These are phyloP conservation scores for Endothia cerciana DNA, from an alignment of 2,329 filamentous ascomycete genomes.

Conservation along the genomic window DNA sequence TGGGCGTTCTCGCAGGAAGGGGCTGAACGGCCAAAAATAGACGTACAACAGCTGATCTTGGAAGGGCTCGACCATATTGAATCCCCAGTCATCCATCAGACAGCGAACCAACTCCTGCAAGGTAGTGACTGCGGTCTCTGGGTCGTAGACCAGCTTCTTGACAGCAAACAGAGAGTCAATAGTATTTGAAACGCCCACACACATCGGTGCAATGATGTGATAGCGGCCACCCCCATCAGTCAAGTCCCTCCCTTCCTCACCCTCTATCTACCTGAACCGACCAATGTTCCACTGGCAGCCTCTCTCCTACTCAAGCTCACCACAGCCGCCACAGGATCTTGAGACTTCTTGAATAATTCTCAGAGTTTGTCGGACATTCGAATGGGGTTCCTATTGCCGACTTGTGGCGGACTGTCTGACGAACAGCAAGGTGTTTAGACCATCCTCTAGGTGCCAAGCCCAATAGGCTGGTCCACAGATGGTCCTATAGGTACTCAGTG, in stretches of 20 bases:
- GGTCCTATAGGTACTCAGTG: too few relatives aligned
- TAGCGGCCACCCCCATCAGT: slow-evolving; percentile 20
- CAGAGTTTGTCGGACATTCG: too few relatives aligned
- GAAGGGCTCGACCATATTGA: slow-evolving; percentile 25
- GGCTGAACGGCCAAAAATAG: not conserved
- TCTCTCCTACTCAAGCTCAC: too few relatives aligned
- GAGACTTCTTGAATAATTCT: too few relatives aligned
- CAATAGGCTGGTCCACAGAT: too few relatives aligned
- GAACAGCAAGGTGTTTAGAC: too few relatives aligned
- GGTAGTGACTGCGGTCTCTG: slow-evolving; percentile 15
- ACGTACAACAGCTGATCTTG: slow-evolving; percentile 17
- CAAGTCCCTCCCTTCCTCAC: slow-evolving; percentile 1
- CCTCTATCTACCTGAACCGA: too few relatives aligned
- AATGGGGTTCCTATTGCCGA: too few relatives aligned
- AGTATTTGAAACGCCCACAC: slow-evolving; percentile 19
- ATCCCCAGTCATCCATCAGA: slow-evolving; percentile 24
- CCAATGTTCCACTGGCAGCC: too few relatives aligned
- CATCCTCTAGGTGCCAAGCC: too few relatives aligned
- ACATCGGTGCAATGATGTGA: slow-evolving; percentile 19
- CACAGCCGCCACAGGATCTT: too few relatives aligned
- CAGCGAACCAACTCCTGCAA: slow-evolving; percentile 14
- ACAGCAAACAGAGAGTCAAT: slow-evolving; percentile 27
- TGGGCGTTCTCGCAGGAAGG: not conserved
- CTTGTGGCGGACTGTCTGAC: not conserved
- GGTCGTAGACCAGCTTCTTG: slow-evolving; percentile 24